Percentiles rank a stretch among this genome's conserved stretches.
Evolutionary conservation across 495 filamentous ascomycete genomes (phyloP).

Genomic region (Lepraria neglecta): DNA sequence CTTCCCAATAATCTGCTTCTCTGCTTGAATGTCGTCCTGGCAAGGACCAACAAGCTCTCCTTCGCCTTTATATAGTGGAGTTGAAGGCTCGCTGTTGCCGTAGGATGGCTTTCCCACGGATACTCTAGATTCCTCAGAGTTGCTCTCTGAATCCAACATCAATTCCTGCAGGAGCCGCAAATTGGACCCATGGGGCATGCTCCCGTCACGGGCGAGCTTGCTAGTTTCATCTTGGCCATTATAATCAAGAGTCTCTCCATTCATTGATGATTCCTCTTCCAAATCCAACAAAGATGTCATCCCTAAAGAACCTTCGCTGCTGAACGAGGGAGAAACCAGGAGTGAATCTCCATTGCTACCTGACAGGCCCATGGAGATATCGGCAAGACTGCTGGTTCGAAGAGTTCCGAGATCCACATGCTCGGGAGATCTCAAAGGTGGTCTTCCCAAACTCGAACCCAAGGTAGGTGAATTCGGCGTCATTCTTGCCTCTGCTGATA

Average conservation of each 20-base stretch:
- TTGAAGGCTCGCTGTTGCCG: not conserved
- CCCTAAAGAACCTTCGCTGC: not conserved
- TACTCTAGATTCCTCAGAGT: not conserved
- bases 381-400: not conserved
- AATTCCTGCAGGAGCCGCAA: not conserved
- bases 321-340: not conserved
- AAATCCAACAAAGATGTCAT: not conserved
- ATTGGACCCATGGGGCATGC: not conserved
- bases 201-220: not conserved
- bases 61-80: not conserved
- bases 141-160: not conserved
- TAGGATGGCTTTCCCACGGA: not conserved
- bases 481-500: too few relatives aligned
- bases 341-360: not conserved
- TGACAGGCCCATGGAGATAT: not conserved
- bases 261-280: not conserved
- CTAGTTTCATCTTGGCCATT: not conserved
- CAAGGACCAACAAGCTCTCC: not conserved
- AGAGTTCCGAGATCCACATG: not conserved
- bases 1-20: not conserved
- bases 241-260: not conserved
- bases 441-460: too few relatives aligned
- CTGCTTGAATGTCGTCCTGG: not conserved
- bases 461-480: too few relatives aligned
- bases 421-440: too few relatives aligned